These are phyloP conservation scores for Pyronema omphalodes DNA, from an alignment of 495 filamentous ascomycete genomes.

Conservation along the genomic window DNA sequence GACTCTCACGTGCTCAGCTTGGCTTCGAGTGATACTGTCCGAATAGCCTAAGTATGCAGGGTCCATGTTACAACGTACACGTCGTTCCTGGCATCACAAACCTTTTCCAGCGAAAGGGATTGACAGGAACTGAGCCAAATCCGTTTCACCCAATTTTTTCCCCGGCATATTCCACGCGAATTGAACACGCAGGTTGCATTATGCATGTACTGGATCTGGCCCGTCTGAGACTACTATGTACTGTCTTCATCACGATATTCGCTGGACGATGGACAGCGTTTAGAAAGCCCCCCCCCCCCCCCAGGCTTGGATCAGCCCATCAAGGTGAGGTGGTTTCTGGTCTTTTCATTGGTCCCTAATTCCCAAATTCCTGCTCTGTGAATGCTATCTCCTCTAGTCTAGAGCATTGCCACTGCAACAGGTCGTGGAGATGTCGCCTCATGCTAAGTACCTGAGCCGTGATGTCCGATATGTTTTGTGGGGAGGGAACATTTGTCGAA, in stretches of 20 bases:
- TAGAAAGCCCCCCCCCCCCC: too few relatives aligned
- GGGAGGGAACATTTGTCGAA: too few relatives aligned
- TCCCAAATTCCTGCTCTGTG: too few relatives aligned
- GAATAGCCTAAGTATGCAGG: conserved; percentile 12
- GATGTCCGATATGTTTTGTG: too few relatives aligned
- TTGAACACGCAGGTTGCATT: conserved; percentile 3
- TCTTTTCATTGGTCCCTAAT: too few relatives aligned
- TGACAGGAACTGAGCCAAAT: not conserved
- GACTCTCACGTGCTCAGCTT: not conserved
- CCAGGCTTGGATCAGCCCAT: too few relatives aligned
- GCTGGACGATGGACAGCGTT: conserved; percentile 3
- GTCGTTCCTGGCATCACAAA: conserved; percentile 15
- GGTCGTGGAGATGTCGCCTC: too few relatives aligned
- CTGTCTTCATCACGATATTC: conserved; percentile 4
- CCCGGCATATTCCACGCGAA: not conserved
- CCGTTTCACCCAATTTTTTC: not conserved
- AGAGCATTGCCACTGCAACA: too few relatives aligned
- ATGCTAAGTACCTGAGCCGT: too few relatives aligned
- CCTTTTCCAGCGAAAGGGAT: not conserved
- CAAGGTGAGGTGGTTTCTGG: too few relatives aligned
- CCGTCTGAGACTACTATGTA: not conserved
- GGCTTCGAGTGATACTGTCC: not conserved
- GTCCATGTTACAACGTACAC: conserved; percentile 18
- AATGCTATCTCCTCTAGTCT: too few relatives aligned
- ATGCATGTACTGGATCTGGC: not conserved